Conservation (phyloP, 2,329 filamentous ascomycete species). For the Xylaria sp. region DNA sequence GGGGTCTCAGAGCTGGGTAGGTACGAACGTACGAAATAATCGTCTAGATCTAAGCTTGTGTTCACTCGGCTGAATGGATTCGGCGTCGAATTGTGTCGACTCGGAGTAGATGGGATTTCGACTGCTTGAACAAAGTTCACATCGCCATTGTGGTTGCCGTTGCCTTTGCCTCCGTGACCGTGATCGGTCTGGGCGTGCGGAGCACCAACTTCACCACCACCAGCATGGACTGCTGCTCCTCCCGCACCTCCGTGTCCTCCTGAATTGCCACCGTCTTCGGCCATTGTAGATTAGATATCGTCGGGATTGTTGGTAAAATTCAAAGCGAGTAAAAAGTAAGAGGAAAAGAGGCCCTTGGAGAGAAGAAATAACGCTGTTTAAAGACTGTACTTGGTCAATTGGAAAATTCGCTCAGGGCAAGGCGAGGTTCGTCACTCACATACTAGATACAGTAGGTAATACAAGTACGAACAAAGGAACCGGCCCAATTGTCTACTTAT, state of each 20-base stretch:
- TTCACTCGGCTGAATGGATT: slow-evolving; percentile 51
- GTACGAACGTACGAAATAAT: slow-evolving; percentile 56
- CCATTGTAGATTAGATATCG: slow-evolving; percentile 39
- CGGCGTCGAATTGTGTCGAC: slow-evolving; percentile 41
- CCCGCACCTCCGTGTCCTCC: slow-evolving; percentile 20
- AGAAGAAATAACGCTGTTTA: neutral
- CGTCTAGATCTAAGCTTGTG: slow-evolving; percentile 55
- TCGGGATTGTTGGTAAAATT: slow-evolving; percentile 3
- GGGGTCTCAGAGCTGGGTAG: neutral
- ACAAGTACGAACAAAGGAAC: slow-evolving; percentile 25
- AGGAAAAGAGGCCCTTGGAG: neutral
- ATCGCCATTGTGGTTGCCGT: slow-evolving; percentile 23
- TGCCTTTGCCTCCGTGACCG: slow-evolving; percentile 25
- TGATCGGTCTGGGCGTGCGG: slow-evolving; percentile 32
- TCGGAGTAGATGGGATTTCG: slow-evolving; percentile 40
- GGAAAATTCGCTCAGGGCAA: neutral
- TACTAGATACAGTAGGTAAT: slow-evolving; percentile 14
- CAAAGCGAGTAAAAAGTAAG: neutral
- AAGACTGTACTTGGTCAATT: slow-evolving; percentile 16
- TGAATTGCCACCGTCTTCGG: slow-evolving; percentile 40
- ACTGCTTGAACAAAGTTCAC: slow-evolving; percentile 33
- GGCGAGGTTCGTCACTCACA: slow-evolving; percentile 6
- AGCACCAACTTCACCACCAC: slow-evolving; percentile 31
- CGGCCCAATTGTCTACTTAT: slow-evolving; percentile 24
- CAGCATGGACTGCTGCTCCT: slow-evolving; percentile 21